Percentiles rank a stretch among this genome's conserved stretches.
Conservation (phyloP, 2,329 filamentous ascomycete species). For the Keithomyces neogunnii region DNA sequence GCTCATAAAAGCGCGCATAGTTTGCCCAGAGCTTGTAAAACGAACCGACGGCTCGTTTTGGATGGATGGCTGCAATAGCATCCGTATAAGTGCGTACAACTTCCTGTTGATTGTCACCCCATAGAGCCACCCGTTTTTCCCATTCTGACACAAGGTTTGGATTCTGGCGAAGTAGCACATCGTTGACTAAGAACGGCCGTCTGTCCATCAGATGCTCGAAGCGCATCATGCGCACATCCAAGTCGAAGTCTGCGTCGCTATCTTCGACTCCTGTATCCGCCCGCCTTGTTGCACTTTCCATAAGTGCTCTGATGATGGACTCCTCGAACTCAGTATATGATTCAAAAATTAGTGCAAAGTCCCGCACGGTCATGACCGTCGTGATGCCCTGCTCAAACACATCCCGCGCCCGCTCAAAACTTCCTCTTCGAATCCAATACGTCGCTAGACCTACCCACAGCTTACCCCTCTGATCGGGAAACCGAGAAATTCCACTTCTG, state of each 20-base stretch:
- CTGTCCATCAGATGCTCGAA: constrained; percentile 98
- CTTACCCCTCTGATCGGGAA: constrained; percentile 89
- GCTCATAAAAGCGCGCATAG: constrained; percentile 96
- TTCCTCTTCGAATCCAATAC: constrained; percentile 91
- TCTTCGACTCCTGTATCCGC: constrained; percentile 72
- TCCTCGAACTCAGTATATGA: constrained; percentile 96
- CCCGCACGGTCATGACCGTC: constrained; percentile 96
- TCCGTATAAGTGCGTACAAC: constrained; percentile 91
- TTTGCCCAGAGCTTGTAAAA: constrained; percentile 95
- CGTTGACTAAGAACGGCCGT: constrained; percentile 89
- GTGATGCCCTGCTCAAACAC: constrained; percentile 94
- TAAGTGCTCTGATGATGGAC: constrained; percentile 81
- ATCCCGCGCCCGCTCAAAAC: constrained; percentile 87
- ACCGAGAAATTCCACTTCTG: constrained; percentile 80
- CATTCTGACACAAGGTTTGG: constrained; percentile 94
- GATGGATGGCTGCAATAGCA: constrained; percentile 85
- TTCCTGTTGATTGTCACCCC: constrained; percentile 87
- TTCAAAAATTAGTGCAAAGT: constrained; percentile 95
- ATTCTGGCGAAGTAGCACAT: constrained; percentile 90
- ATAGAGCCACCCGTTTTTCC: constrained; percentile 93
- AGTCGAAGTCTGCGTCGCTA: constrained; percentile 81
- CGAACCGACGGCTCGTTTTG: constrained; percentile 86
- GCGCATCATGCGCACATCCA: constrained; percentile 94
- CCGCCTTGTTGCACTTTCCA: constrained; percentile 75
- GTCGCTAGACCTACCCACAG: constrained; percentile 91